phyloP scores from a whole-genome alignment of 1,284 basidiomycete species.

The Cryptococcus amylolentus region DNA sequence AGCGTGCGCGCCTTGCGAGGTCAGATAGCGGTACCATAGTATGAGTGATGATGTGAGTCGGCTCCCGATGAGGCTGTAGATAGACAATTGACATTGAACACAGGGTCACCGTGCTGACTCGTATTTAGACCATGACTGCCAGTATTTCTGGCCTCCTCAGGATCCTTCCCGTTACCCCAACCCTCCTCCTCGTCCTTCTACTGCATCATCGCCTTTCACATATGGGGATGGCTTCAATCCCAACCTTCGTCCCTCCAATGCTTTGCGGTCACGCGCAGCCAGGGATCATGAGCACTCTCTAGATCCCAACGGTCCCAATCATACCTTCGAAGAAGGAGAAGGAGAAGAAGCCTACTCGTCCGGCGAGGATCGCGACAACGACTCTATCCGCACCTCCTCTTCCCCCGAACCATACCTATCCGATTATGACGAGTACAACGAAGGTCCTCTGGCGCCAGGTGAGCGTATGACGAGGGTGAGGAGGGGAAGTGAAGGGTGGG shows the following conservation, averaged over 20 bases:
- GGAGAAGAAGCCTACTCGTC: constrained; percentile 54
- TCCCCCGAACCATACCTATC: constrained; percentile 46
- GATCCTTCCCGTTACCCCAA: constrained; percentile 48
- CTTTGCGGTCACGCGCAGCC: constrained; percentile 61
- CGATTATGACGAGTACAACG: constrained; percentile 52
- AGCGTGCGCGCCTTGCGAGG: constrained; percentile 2
- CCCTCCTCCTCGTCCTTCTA: constrained; percentile 30
- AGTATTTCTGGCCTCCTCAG: constrained; percentile 55
- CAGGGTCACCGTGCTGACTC: not conserved
- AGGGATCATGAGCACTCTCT: constrained; percentile 28
- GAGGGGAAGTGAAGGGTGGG: constrained; percentile 40
- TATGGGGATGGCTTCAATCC: constrained; percentile 76
- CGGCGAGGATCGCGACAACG: constrained; percentile 42
- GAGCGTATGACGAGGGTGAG: constrained; percentile 22
- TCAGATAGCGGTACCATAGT: constrained; percentile 18
- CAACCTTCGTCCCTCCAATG: constrained; percentile 61
- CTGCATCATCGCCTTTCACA: constrained; percentile 71
- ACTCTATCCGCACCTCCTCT: constrained; percentile 11
- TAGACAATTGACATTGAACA: not conserved
- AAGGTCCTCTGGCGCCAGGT: constrained; percentile 18
- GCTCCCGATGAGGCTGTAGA: constrained; percentile 15
- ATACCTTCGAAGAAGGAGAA: constrained; percentile 5
- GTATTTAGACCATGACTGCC: constrained; percentile 21
- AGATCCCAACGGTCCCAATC: not conserved
- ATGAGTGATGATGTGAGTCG: constrained; percentile 12